Base-by-base conservation (phyloP, 371 early-diverging fungal genomes). In the Syncephalastrum racemosum region DNA sequence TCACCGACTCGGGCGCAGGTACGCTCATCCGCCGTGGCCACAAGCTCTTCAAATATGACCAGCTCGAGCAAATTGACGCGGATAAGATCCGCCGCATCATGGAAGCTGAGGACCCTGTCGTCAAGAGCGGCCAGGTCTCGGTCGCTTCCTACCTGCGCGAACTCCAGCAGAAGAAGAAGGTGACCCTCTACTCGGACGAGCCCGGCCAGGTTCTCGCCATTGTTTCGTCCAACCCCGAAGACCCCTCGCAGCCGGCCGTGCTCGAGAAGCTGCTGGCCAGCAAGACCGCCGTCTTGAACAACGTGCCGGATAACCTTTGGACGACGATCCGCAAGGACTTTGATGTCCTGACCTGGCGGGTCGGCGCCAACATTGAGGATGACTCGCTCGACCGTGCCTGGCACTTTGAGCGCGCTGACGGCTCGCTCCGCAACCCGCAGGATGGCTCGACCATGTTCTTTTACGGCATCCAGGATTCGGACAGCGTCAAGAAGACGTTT, bases 21-120 rank as follows among this genome's bases (percentile, higher is more conserved):
- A 98, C 98, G 1, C 75, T 96, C 56, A 94, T 98, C 46, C 92
- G 96, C 54, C 91, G 97, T 48, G 98, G 97, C 16, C 88, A 94
- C 83, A 85, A 89, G 57, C 73, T 98, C 31, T 89, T 86, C 70
- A 84, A 85, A 60, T 82, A 86, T 62, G 75, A 81, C 49, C 66
- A 77, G 16, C 66, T 88, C 27, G 80, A 83, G 3, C 78, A 87
- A 20, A 62, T 91, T 5, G 94, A 98, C 68, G 73, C 83, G 59
- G 93, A 93, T 60, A 89, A 91, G 55, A 71, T 98, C 50, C 90
- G 94, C 56, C 83, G 80, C 43, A 83, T 96, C 49, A 79, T 96
- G 66, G 80, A 86, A 63, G 81, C 83, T 53, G 83, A 89, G 60
- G 94, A 94, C 62, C 79, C 82, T 22, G 66, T 74, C 16, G 79